phyloP scores from a whole-genome alignment of 192 early-diverging fungal genomes.

The Lunasporangiospora selenospora region DNA sequence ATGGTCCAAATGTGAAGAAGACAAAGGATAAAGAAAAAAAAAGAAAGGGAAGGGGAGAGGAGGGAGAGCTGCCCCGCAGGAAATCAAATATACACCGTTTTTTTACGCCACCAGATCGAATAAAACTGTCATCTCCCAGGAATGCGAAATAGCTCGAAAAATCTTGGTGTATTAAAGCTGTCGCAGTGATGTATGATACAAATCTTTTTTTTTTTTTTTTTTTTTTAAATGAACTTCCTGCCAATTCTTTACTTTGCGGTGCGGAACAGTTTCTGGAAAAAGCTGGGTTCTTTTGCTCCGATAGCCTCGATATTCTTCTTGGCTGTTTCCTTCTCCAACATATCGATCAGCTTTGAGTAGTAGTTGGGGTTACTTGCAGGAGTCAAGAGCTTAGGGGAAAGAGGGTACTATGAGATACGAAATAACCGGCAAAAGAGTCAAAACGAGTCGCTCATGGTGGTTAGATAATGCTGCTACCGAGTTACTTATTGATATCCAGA shows the following conservation, averaged over 20 bases:
- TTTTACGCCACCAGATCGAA: too few species aligned
- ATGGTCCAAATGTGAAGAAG: slow-evolving; percentile 52
- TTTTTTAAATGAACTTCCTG: not conserved
- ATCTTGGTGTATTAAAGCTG: too few species aligned
- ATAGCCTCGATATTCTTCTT: slow-evolving; percentile 52
- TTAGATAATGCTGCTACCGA: not conserved
- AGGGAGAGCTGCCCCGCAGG: not conserved
- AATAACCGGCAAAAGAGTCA: not conserved
- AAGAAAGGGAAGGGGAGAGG: not conserved
- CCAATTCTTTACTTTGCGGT: slow-evolving; percentile 17
- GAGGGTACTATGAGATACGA: slow-evolving; percentile 53
- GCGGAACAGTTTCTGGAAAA: slow-evolving; percentile 43
- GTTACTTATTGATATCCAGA: not conserved
- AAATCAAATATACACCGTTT: not conserved
- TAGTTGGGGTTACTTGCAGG: slow-evolving; percentile 65
- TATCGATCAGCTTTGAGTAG: slow-evolving; percentile 56
- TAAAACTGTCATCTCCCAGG: too few species aligned
- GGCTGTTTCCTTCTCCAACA: slow-evolving; percentile 55
- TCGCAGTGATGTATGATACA: too few species aligned
- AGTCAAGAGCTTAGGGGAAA: slow-evolving; percentile 59
- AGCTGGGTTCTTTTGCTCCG: slow-evolving; percentile 44
- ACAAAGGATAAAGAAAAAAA: not conserved
- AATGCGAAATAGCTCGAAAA: too few species aligned
- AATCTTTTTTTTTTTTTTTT: too few species aligned
- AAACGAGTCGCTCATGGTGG: not conserved